A percentile compares a stretch with the other conserved stretches of the same genome.
These are phyloP conservation scores for Nemania abortiva DNA, from an alignment of 2,329 filamentous ascomycete genomes.

Conservation along the genomic window DNA sequence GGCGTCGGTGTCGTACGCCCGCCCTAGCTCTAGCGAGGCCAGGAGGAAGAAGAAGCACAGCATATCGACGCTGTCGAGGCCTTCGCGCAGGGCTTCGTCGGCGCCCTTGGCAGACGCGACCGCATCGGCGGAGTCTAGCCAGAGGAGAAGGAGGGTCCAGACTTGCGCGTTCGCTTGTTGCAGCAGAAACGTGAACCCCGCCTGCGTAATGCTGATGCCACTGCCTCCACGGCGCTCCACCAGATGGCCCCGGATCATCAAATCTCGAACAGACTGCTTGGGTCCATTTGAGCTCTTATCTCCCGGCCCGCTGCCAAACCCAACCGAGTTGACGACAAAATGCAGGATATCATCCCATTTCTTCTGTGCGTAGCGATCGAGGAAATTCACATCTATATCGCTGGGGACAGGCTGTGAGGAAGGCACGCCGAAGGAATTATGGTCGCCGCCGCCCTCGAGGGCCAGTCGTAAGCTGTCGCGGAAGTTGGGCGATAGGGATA, in stretches of 20 bases:
- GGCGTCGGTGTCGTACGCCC: conserved; percentile 88
- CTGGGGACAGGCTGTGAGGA: conserved; percentile 72
- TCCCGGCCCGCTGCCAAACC: conserved; percentile 56
- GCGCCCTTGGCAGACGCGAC: conserved; percentile 55
- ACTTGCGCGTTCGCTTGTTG: conserved; percentile 97
- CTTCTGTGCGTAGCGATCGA: conserved; percentile 86
- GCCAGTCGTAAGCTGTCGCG: conserved; percentile 85
- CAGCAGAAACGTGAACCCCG: conserved; percentile 92
- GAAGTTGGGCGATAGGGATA: conserved; percentile 85
- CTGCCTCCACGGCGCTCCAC: conserved; percentile 70
- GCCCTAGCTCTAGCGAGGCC: conserved; percentile 90
- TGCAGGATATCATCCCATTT: conserved; percentile 98
- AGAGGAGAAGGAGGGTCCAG: conserved; percentile 93
- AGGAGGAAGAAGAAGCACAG: conserved; percentile 96
- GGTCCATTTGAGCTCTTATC: conserved; percentile 61
- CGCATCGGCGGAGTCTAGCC: conserved; percentile 84
- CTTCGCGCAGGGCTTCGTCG: conserved; percentile 58
- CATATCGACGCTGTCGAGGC: conserved; percentile 91
- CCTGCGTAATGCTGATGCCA: conserved; percentile 83
- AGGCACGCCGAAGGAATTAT: conserved; percentile 91
- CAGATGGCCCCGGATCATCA: conserved; percentile 83
- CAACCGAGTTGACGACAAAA: conserved; percentile 88
- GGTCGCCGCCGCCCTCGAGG: conserved; percentile 85
- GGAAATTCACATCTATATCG: conserved; percentile 75
- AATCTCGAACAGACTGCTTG: conserved; percentile 83